Evolutionary conservation across 2,329 filamentous ascomycete species (phyloP).

Genomic region (Spiromastix sp.): DNA sequence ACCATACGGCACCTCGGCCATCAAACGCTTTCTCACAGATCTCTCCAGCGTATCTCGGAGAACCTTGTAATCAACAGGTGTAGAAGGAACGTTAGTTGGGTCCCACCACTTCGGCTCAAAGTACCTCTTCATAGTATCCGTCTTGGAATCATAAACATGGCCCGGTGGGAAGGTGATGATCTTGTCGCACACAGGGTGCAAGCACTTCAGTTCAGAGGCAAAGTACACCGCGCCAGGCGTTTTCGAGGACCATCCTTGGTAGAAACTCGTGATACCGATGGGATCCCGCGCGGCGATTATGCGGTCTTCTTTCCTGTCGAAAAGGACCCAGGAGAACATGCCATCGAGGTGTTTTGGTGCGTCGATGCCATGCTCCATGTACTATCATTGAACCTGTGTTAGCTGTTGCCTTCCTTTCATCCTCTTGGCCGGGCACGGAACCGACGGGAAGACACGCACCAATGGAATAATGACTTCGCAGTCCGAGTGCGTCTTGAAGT

Average conservation of each 20-base stretch:
- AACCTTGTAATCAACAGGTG: conserved; percentile 70
- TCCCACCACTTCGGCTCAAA: conserved; percentile 93
- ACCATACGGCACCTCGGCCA: conserved; percentile 98
- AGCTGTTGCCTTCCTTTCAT: not conserved
- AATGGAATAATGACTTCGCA: conserved; percentile 98
- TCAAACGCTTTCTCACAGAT: conserved; percentile 88
- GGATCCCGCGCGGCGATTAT: conserved; percentile 91
- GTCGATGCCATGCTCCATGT: conserved; percentile 83
- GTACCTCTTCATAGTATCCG: conserved; percentile 73
- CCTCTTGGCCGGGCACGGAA: not conserved
- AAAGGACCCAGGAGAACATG: conserved; percentile 99
- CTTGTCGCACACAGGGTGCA: conserved; percentile 89
- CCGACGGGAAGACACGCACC: conserved; percentile 45
- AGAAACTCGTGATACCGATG: conserved; percentile 94
- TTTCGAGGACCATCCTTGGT: conserved; percentile 81
- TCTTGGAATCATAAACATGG: conserved; percentile 92
- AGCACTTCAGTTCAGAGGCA: conserved; percentile 89
- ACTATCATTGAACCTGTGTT: conserved; percentile 44
- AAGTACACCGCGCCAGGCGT: conserved; percentile 85
- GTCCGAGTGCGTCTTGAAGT: conserved; percentile 98
- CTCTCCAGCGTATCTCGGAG: conserved; percentile 77
- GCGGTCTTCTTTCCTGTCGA: conserved; percentile 89
- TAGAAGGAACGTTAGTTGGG: conserved; percentile 62
- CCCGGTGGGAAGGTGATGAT: conserved; percentile 90
- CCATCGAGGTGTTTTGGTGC: conserved; percentile 90